Evolutionary conservation across 257 asterid genomes (phyloP), one percentile per base, ranked within the genome.

Genomic region (Przewalskia tangutica): DNA sequence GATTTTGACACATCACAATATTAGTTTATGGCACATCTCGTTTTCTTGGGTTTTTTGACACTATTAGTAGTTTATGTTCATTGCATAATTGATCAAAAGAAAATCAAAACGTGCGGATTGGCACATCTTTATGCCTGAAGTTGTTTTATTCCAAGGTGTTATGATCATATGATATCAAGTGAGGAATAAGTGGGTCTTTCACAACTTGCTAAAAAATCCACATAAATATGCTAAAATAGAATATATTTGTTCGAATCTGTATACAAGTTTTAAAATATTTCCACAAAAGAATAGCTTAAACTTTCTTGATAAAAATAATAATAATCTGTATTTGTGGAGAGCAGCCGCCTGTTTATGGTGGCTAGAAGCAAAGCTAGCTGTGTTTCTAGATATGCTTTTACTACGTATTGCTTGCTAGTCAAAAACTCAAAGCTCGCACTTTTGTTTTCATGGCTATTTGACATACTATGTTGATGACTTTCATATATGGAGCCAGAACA

Each of bases 121-220:
- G 18, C 18, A 71, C 5, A 6, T 71, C 18, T 44, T 66, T 78
- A 4, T 64, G 18, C 59, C 11, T 63, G 44, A 38, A 17, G 55
- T 58, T 27, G n/a, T 14, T 66, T 42, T 18, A 27, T 53, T 82
- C 38, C 58, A 66, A 46, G 53, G 40, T n/a, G 12, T 75, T 62
- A 18, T 77, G 53, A 77, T 46, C 82, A 46, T 79, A 85, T 78
- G 58, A 17, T 27, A 9, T 34, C 66, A 42, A n/a, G n/a, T 70
- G 77, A n/a, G 77, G 36, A 9, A 18, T 70, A 10, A 70, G 3
- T 2, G 56, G 9, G 34, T 67, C 27, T 70, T 44, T n/a, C 36
- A 11, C 10, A 1, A n/a, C 40, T 70, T 46, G 40, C 18, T 71
- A 3, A 20, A 42, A n/a, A 7, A n/a, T 44, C 18, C 18, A n/a